A percentile compares a stretch with the other conserved stretches of the same genome.
These are phyloP conservation scores for Penicillium angulare DNA, from an alignment of 495 filamentous ascomycete genomes.

Conservation along the genomic window DNA sequence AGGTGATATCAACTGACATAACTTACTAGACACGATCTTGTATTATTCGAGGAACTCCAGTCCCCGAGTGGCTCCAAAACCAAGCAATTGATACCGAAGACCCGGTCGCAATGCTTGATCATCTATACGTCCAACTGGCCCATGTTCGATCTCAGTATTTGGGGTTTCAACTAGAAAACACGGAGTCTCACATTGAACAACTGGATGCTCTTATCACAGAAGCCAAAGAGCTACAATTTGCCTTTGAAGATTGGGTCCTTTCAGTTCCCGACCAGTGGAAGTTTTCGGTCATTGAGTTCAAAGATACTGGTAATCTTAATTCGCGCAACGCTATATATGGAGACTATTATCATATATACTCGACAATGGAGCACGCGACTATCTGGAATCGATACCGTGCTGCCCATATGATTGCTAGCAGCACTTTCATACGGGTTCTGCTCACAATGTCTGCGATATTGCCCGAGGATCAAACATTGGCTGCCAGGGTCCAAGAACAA, in stretches of 20 bases:
- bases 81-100: conserved; percentile 8
- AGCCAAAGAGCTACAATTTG: neutral
- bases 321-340: neutral
- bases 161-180: neutral
- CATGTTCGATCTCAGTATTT: neutral
- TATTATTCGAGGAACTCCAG: conserved; percentile 1
- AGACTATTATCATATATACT: conserved; percentile 11
- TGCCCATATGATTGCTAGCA: conserved; percentile 22
- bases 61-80: conserved; percentile 20
- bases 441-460: neutral
- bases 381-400: conserved; percentile 29
- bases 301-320: neutral
- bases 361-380: conserved; percentile 22
- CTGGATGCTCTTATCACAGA: neutral
- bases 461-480: neutral
- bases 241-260: conserved; percentile 4
- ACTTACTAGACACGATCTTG: conserved; percentile 17
- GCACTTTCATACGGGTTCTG: conserved; percentile 18
- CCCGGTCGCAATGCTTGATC: neutral
- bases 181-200: neutral
- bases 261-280: conserved; percentile 12
- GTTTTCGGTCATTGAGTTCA: neutral
- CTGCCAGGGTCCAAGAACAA: neutral
- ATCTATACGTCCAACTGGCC: neutral
- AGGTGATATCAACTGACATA: neutral